Evolutionary conservation across 2,329 filamentous ascomycete genomes (phyloP).

Genomic region (Coniochaeta pulveracea): DNA sequence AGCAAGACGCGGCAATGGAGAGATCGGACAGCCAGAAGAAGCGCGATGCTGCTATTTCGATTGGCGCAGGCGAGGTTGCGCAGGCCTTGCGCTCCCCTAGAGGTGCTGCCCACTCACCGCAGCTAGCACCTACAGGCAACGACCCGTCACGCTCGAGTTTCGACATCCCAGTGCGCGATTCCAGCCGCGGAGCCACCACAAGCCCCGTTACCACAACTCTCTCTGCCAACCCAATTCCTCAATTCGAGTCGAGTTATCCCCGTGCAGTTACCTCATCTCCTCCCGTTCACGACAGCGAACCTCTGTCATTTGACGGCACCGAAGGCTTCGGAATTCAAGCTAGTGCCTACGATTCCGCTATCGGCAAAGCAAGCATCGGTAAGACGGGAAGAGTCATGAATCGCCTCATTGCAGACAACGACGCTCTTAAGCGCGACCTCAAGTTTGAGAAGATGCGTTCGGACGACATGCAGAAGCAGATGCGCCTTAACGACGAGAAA

Average conservation of each 20-base stretch:
- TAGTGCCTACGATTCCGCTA: slow-evolving; percentile 57
- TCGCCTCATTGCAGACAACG: slow-evolving; percentile 69
- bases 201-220: slow-evolving; percentile 19
- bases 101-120: too few relatives aligned
- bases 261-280: too few relatives aligned
- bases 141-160: slow-evolving; percentile 12
- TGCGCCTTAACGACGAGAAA: slow-evolving; percentile 58
- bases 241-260: too few relatives aligned
- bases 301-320: too few relatives aligned
- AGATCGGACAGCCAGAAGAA: slow-evolving; percentile 20
- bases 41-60: too few relatives aligned
- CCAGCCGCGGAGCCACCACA: slow-evolving; percentile 5
- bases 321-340: too few relatives aligned
- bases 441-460: slow-evolving; percentile 52
- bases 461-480: slow-evolving; percentile 60
- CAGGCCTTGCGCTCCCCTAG: too few relatives aligned
- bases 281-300: too few relatives aligned
- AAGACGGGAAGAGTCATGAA: slow-evolving; percentile 75
- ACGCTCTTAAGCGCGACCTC: slow-evolving; percentile 63
- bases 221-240: slow-evolving; percentile 15
- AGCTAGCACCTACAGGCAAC: too few relatives aligned
- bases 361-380: slow-evolving; percentile 58
- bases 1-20: slow-evolving; percentile 12
- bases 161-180: slow-evolving; percentile 3
- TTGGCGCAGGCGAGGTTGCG: too few relatives aligned